phyloP scores from a whole-genome alignment of 1,284 basidiomycete species.

The Sanghuangporus weigelae region DNA sequence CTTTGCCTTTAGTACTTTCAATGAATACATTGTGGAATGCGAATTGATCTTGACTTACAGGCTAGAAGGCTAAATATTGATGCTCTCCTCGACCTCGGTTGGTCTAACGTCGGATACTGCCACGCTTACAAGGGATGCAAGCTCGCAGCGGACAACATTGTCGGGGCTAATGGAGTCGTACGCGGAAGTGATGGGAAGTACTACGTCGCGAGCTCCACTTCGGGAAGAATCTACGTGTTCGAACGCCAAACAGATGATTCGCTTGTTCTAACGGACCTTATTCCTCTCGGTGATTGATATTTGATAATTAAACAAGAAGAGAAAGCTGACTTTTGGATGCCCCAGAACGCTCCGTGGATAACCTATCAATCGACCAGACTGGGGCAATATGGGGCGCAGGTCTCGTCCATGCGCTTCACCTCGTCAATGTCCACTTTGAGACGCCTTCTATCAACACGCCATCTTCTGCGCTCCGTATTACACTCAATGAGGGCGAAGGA shows the following conservation, averaged over 20 bases:
- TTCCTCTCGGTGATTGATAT: slow-evolving; percentile 36
- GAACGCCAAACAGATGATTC: slow-evolving; percentile 52
- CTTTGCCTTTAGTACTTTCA: not conserved
- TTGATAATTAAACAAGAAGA: not conserved
- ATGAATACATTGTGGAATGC: not conserved
- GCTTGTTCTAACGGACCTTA: slow-evolving; percentile 42
- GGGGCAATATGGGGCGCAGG: slow-evolving; percentile 57
- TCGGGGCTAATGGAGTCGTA: slow-evolving; percentile 52
- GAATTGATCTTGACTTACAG: not conserved
- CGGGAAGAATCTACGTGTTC: slow-evolving; percentile 43
- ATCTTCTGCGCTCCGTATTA: slow-evolving; percentile 46
- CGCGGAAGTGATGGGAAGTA: slow-evolving; percentile 45
- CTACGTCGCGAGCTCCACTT: slow-evolving; percentile 44
- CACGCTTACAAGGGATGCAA: slow-evolving; percentile 54
- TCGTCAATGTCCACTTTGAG: slow-evolving; percentile 32
- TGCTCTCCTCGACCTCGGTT: slow-evolving; percentile 15
- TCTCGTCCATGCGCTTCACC: slow-evolving; percentile 25
- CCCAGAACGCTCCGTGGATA: slow-evolving; percentile 47
- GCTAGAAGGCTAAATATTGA: not conserved
- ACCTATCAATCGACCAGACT: slow-evolving; percentile 48
- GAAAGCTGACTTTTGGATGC: not conserved
- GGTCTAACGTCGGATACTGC: slow-evolving; percentile 54
- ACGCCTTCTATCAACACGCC: slow-evolving; percentile 36
- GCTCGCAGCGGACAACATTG: slow-evolving; percentile 39
- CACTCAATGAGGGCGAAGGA: slow-evolving; percentile 42